Evolutionary conservation across 169 alveolate species (phyloP), one percentile per base, ranked within the genome.

Genomic region (Plasmodium berghei): DNA sequence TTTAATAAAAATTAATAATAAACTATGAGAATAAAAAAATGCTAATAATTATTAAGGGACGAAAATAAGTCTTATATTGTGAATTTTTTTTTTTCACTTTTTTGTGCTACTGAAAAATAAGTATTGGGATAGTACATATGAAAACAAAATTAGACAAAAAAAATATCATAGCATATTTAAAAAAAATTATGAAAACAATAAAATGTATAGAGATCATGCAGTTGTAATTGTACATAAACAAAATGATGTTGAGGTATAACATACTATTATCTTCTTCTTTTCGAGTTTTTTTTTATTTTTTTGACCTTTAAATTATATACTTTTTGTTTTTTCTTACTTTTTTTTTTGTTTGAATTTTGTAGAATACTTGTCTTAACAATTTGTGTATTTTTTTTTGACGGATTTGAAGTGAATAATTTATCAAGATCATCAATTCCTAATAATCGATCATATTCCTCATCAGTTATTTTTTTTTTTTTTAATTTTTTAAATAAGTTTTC

Each of bases 391-490:
- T 67, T 55, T 46, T 10, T 69, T 10, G 56, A 63, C 12, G 63
- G 46, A n/a, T 55, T 34, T 5, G 80, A 24, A 22, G 89, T 26
- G 58, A 77, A 63, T 10, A 63, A n/a, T 48, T 77, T 77, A 20
- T 77, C 89, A 12, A 77, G 16, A 22, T 77, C 55, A 1, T 77
- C 89, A 54, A 77, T 62, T 48, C 58, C 40, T 26, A 77, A 56
- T 22, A 77, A 54, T 64, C 58, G 63, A 58, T 77, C 70, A 56
- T 63, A 77, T 58, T 77, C 89, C 16, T 77, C 89, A 26, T 62
- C 52, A 12, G 89, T 64, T 14, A 77, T 77, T 77, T 77, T 77
- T 75, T 75, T 75, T 75, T 75, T 75, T 77, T 77, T 77, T 63
- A 77, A 64, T 49, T 77, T 77, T 63, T 77, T 77, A 46, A 63